Percentiles rank a stretch among this genome's conserved stretches.
phyloP scores from a whole-genome alignment of 371 early-diverging fungal genomes.

The Batrachochytrium dendrobatidis region DNA sequence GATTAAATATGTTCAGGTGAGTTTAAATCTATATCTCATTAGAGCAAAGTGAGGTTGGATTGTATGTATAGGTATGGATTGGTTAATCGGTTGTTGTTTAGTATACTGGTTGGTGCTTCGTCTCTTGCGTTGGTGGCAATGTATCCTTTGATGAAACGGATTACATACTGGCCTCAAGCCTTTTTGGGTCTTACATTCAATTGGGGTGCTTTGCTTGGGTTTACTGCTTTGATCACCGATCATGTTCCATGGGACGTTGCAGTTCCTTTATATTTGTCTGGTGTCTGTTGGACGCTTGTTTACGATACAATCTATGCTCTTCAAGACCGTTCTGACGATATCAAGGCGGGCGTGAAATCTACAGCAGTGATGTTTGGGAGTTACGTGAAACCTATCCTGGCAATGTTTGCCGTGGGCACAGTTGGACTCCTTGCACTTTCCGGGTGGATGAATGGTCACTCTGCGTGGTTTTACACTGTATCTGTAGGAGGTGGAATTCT shows the following conservation, averaged over 20 bases:
- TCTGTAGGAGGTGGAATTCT: constrained; percentile 66
- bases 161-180: constrained; percentile 92
- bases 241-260: constrained; percentile 56
- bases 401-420: constrained; percentile 64
- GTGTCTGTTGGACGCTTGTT: constrained; percentile 88
- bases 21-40: neutral
- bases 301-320: constrained; percentile 97
- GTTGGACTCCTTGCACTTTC: constrained; percentile 59
- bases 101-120: constrained; percentile 73
- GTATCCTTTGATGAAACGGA: constrained; percentile 93
- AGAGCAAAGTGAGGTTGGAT: neutral
- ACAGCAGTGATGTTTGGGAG: constrained; percentile 84
- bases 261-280: constrained; percentile 78
- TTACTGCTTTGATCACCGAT: constrained; percentile 84
- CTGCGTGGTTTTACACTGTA: constrained; percentile 59
- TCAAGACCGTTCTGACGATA: constrained; percentile 86
- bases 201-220: constrained; percentile 92
- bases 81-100: constrained; percentile 14
- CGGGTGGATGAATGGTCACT: constrained; percentile 75
- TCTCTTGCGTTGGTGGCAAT: constrained; percentile 70
- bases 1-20: constrained; percentile 41
- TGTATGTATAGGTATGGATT: neutral
- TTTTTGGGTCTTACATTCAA: constrained; percentile 87
- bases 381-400: constrained; percentile 59
- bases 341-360: constrained; percentile 80